A percentile compares a stretch with the other conserved stretches of the same genome.
Evolutionary conservation across 441 rosid species (phyloP).

Genomic region (Croton setiger): DNA sequence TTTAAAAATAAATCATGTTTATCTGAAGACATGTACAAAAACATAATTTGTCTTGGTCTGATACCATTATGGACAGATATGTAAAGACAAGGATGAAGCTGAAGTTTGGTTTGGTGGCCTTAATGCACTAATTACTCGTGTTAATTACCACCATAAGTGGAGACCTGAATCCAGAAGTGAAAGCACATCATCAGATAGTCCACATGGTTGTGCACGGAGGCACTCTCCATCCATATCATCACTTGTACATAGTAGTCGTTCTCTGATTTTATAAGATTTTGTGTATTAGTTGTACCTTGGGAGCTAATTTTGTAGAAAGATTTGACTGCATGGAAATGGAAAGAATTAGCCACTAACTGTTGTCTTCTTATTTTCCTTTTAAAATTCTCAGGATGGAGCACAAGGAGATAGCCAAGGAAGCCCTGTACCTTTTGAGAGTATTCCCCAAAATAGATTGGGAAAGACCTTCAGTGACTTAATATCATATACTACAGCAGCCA

Average conservation of each 20-base stretch:
- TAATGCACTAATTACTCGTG: constrained; percentile 54
- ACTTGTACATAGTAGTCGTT: constrained; percentile 43
- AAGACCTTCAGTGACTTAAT: constrained; percentile 58
- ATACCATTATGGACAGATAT: constrained; percentile 43
- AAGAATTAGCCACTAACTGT: background rate
- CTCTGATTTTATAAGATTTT: constrained; percentile 17
- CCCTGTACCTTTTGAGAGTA: constrained; percentile 40
- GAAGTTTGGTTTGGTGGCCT: constrained; percentile 88
- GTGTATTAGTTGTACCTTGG: background rate
- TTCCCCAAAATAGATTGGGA: constrained; percentile 47
- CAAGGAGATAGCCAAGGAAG: constrained; percentile 38
- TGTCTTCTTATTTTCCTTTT: constrained; percentile 10
- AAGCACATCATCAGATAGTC: constrained; percentile 45
- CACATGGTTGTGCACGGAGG: constrained; percentile 34
- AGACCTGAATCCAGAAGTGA: constrained; percentile 45
- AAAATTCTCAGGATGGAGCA: constrained; percentile 37
- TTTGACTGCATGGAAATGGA: background rate
- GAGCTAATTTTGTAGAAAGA: background rate
- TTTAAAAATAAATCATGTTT: background rate
- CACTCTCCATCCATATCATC: constrained; percentile 41
- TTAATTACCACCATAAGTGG: constrained; percentile 43
- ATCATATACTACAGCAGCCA: constrained; percentile 43
- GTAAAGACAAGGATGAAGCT: constrained; percentile 98
- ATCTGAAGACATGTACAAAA: background rate
- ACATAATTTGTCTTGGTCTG: constrained; percentile 3